Percentiles rank a stretch among this genome's conserved stretches.
Evolutionary conservation across 352 stramenopile species (phyloP).

Genomic region (Achlya hypogyna): DNA sequence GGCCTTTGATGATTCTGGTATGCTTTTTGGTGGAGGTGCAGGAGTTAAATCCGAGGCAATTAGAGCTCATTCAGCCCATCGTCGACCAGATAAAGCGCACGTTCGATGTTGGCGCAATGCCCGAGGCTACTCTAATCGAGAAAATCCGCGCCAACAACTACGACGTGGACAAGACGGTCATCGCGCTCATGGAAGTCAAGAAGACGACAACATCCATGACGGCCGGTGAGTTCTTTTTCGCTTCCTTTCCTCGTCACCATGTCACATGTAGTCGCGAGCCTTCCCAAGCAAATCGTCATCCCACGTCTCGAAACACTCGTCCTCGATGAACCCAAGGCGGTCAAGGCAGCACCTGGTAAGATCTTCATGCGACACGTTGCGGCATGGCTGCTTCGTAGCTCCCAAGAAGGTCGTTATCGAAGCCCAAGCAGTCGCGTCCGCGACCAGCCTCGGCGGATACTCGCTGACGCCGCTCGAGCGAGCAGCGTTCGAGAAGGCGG

Average conservation of each 20-base stretch:
- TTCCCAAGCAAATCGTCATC: constrained; percentile 60
- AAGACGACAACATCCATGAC: constrained; percentile 35
- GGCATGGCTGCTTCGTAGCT: neutral
- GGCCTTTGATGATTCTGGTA: constrained; percentile 16
- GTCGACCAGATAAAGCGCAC: constrained; percentile 47
- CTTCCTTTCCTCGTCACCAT: neutral
- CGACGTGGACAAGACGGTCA: constrained; percentile 62
- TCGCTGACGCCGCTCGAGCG: constrained; percentile 50
- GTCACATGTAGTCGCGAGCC: constrained; percentile 24
- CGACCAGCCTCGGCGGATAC: constrained; percentile 25
- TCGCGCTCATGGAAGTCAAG: constrained; percentile 56
- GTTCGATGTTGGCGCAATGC: constrained; percentile 39
- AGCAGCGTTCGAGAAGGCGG: constrained; percentile 54
- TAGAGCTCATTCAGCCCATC: constrained; percentile 21
- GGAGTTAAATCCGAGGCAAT: neutral
- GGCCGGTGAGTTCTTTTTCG: no score
- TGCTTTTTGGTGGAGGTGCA: neutral
- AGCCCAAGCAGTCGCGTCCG: constrained; percentile 11
- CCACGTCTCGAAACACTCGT: constrained; percentile 49
- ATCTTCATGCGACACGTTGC: neutral
- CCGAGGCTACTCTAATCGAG: constrained; percentile 47
- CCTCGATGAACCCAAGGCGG: constrained; percentile 23
- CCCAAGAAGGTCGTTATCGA: constrained; percentile 12
- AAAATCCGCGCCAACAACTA: constrained; percentile 67
- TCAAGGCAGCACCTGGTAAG: neutral